These are phyloP conservation scores for Trichoderma sp. DNA, from an alignment of 2,329 filamentous ascomycete genomes.

Conservation along the genomic window DNA sequence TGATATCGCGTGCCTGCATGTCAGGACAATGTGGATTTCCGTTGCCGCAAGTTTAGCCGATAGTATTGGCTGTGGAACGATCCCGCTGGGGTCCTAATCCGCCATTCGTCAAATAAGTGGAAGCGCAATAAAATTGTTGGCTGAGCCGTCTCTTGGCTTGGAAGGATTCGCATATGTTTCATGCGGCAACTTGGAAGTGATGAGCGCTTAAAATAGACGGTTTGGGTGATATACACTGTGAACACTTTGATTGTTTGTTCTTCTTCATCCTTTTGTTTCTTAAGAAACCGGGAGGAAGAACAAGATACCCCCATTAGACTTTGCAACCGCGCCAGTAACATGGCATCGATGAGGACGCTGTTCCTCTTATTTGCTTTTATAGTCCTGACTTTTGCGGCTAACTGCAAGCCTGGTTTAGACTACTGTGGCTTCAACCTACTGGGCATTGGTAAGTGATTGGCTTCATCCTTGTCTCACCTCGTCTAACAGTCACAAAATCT, in stretches of 20 bases:
- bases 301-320: not conserved
- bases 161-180: not conserved
- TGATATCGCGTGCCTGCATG: not conserved
- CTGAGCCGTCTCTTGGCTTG: not conserved
- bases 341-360: not conserved
- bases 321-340: not conserved
- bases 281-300: not conserved
- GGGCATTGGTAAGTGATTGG: not conserved
- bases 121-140: not conserved
- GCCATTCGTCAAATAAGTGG: not conserved
- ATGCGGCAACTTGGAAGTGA: not conserved
- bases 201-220: not conserved
- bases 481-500: not conserved
- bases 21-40: not conserved
- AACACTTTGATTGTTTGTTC: not conserved
- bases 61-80: not conserved
- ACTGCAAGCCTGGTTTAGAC: not conserved
- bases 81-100: not conserved
- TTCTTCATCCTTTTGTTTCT: not conserved
- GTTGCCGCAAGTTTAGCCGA: not conserved
- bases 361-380: not conserved
- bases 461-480: not conserved
- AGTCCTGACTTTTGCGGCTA: not conserved
- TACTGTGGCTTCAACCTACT: not conserved
- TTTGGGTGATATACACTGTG: not conserved